Base-by-base conservation (phyloP, 2,329 filamentous ascomycete genomes). In the Hawksworthiomyces lignivorus region DNA sequence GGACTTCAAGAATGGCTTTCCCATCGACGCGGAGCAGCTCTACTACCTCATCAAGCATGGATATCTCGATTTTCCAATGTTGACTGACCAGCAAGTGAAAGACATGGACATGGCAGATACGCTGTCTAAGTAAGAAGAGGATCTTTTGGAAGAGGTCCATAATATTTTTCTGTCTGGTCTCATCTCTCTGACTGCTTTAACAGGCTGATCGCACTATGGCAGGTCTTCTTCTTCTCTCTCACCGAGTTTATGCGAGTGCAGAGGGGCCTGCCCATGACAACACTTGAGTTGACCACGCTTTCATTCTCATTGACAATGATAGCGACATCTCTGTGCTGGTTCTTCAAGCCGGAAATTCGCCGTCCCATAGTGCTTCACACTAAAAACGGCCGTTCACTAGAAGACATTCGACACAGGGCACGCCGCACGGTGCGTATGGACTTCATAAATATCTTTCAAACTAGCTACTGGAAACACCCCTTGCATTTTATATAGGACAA, bases 21-120 rank as follows among this genome's bases (percentile, higher is more conserved):
- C 64, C 3, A 48, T 68, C 7, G 54, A 65, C 28, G 56, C 58
- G 1, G 56, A 61, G 35, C 56, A 63, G 40, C 45, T 63, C 3
- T 48, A 52, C 17, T 62, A 58, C 36, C 43, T 62, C 5, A 39
- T 59, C 12, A 50, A 51, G 12, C 36, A 61, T 10, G 44, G 47
- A 3, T 54, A 59, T 28, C 39, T 62, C 18, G 54, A 57, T 0
- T 57, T 54, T 34, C 57, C 58, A 0, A 39, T 8, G 27, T 22
- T 38, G 19, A 24, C 11, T 5, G 12, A 6, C 15, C 26, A 38
- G 17, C 5, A 40, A 2, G 36, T 62, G 7, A 42, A 37, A 1
- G 38, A 50, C 18, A 38, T 49, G 19, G 49, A 54, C 1, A 59
- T 62, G 20, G 36, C 47, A 1, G 58, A 58, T 36, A 48, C 27